Evolutionary conservation across 2,329 filamentous ascomycete species (phyloP).

Genomic region (Bipolaris cookei): DNA sequence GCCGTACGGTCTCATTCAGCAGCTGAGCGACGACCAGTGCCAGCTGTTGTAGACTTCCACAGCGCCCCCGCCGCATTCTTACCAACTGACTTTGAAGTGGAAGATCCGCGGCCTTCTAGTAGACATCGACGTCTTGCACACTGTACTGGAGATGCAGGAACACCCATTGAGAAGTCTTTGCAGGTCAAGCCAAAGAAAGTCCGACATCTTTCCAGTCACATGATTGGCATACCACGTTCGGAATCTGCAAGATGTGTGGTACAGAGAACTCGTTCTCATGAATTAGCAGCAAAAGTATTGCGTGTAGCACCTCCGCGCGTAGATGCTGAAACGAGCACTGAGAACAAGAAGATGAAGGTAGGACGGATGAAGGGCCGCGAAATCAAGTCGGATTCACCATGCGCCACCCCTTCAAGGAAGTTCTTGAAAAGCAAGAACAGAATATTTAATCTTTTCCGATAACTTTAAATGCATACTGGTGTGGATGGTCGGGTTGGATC

Average conservation of each 20-base stretch:
- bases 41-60: slow-evolving; percentile 54
- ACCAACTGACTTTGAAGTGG: slow-evolving; percentile 56
- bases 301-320: slow-evolving; percentile 16
- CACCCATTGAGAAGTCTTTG: slow-evolving; percentile 31
- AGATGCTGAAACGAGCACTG: slow-evolving; percentile 12
- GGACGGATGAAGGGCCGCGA: slow-evolving; percentile 21
- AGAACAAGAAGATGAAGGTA: slow-evolving; percentile 27
- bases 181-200: slow-evolving; percentile 35
- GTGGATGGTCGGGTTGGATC: slow-evolving; percentile 1
- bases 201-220: slow-evolving; percentile 41
- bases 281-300: slow-evolving; percentile 29
- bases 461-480: not conserved
- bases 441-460: slow-evolving; percentile 49
- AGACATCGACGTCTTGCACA: slow-evolving; percentile 40
- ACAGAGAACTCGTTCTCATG: slow-evolving; percentile 25
- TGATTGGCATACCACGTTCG: slow-evolving; percentile 39
- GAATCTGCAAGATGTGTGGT: slow-evolving; percentile 29
- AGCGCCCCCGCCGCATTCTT: slow-evolving; percentile 56
- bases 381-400: slow-evolving; percentile 8
- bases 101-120: slow-evolving; percentile 32
- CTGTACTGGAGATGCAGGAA: slow-evolving; percentile 30
- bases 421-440: slow-evolving; percentile 45
- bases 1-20: slow-evolving; percentile 33
- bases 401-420: slow-evolving; percentile 32
- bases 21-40: slow-evolving; percentile 36